Evolutionary conservation across 805 yeast genomes (phyloP).

Genomic region (Candida arabinofermentans): DNA sequence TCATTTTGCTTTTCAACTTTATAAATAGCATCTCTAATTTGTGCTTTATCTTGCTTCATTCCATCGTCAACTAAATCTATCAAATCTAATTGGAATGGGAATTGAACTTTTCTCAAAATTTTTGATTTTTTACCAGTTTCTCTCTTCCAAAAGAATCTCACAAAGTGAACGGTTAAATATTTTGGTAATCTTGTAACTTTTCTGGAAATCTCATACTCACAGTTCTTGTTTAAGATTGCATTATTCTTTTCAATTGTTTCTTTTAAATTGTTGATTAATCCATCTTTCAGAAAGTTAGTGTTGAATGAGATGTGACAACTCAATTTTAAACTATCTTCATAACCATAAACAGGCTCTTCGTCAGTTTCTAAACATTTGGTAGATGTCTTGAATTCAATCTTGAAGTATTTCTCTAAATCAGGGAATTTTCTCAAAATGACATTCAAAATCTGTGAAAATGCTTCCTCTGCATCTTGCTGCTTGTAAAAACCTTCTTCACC

Average conservation of each 20-base stretch:
- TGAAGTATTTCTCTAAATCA: conserved; percentile 55
- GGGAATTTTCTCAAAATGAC: conserved; percentile 46
- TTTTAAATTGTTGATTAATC: conserved; percentile 65
- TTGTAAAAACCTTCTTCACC: conserved; percentile 67
- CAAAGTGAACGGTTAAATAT: conserved; percentile 84
- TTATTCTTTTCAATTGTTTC: conserved; percentile 79
- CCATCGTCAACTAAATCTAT: conserved; percentile 83
- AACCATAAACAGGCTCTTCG: conserved; percentile 39
- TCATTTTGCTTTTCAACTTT: conserved; percentile 69
- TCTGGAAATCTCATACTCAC: conserved; percentile 59
- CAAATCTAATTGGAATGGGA: conserved; percentile 89
- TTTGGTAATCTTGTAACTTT: conserved; percentile 79
- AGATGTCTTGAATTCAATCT: conserved; percentile 57
- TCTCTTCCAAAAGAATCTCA: conserved; percentile 94
- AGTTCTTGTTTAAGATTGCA: conserved; percentile 62
- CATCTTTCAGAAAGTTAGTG: conserved; percentile 87
- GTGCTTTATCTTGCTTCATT: conserved; percentile 60
- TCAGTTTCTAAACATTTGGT: conserved; percentile 57
- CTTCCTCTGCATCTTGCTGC: conserved; percentile 99
- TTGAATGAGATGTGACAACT: conserved; percentile 83
- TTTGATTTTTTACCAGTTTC: conserved; percentile 88
- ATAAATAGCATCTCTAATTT: conserved; percentile 73
- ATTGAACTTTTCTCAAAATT: conserved; percentile 88
- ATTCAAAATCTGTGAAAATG: conserved; percentile 72
- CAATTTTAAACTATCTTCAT: conserved; percentile 64